Evolutionary conservation across 108 stramenopile genomes (phyloP).

Genomic region (Cyclotella sp.): DNA sequence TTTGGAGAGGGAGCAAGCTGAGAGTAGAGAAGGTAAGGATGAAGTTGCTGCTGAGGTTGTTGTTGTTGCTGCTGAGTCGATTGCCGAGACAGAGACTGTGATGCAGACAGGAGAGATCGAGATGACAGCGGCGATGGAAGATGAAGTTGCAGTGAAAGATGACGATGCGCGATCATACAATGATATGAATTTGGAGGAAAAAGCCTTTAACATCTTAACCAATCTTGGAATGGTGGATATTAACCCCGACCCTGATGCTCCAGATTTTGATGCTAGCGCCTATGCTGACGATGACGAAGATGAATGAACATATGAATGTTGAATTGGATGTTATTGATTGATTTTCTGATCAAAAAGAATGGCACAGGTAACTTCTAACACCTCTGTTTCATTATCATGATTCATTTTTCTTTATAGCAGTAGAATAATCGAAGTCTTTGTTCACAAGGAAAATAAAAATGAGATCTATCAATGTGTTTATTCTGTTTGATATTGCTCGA

Average conservation of each 20-base stretch:
- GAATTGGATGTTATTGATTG: too few relatives aligned
- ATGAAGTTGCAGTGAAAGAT: conserved; percentile 4
- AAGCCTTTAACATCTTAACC: conserved; percentile 57
- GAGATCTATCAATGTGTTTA: too few relatives aligned
- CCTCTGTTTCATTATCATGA: too few relatives aligned
- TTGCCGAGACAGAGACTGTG: background rate
- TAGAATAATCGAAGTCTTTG: too few relatives aligned
- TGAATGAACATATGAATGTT: conserved; percentile 3
- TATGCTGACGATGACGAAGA: conserved; percentile 29
- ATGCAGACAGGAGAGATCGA: conserved; percentile 13
- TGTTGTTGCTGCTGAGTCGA: background rate
- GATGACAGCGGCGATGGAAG: background rate
- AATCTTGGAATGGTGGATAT: conserved; percentile 47
- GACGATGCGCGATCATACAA: conserved; percentile 44
- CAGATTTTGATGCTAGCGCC: conserved; percentile 30
- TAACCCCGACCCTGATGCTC: conserved; percentile 37
- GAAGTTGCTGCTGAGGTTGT: conserved; percentile 13
- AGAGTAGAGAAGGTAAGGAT: conserved; percentile 23
- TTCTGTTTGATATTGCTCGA: too few relatives aligned
- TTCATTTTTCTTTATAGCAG: too few relatives aligned
- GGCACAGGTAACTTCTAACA: too few relatives aligned
- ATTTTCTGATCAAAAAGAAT: too few relatives aligned
- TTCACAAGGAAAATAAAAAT: too few relatives aligned
- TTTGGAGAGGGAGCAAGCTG: conserved; percentile 62
- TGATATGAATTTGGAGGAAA: conserved; percentile 61